A percentile compares a stretch with the other conserved stretches of the same genome.
These are phyloP conservation scores for Coemansia sp. DNA, from an alignment of 192 early-diverging fungal species.

Conservation along the genomic window DNA sequence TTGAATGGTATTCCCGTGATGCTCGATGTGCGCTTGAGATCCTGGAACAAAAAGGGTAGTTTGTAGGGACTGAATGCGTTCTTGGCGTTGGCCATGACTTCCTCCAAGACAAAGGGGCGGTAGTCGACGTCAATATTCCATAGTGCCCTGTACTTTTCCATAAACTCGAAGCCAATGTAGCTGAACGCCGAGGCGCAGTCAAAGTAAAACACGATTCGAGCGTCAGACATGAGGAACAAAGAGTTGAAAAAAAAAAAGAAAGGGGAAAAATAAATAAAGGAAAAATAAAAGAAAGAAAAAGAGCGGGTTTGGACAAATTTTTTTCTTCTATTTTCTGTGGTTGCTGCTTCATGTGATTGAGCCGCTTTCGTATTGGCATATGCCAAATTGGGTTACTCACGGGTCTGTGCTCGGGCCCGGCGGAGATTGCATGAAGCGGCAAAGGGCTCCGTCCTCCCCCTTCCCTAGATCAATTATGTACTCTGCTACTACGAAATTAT, in stretches of 20 bases:
- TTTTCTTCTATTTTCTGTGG: not conserved
- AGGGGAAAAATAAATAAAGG: not conserved
- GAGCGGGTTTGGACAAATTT: not conserved
- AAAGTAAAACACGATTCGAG: constrained; percentile 41
- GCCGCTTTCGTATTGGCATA: not conserved
- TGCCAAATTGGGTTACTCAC: not conserved
- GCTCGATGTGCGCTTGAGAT: constrained; percentile 28
- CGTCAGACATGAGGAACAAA: not conserved
- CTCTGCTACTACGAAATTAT: too few relatives aligned
- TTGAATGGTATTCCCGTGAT: constrained; percentile 48
- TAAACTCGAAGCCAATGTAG: constrained; percentile 55
- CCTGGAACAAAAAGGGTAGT: constrained; percentile 31
- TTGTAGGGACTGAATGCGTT: constrained; percentile 46
- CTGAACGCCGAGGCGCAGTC: constrained; percentile 44
- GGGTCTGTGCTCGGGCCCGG: constrained; percentile 4
- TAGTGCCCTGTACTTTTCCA: constrained; percentile 40
- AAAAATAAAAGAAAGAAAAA: not conserved
- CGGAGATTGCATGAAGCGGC: too few relatives aligned
- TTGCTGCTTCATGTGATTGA: not conserved
- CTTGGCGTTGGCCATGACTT: constrained; percentile 35
- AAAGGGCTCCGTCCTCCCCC: too few relatives aligned
- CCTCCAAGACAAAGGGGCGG: constrained; percentile 30
- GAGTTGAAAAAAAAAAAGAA: not conserved
- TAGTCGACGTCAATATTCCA: constrained; percentile 48
- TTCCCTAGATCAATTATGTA: too few relatives aligned